phyloP scores from a whole-genome alignment of 495 filamentous ascomycete species.

The Neurospora sp. region DNA sequence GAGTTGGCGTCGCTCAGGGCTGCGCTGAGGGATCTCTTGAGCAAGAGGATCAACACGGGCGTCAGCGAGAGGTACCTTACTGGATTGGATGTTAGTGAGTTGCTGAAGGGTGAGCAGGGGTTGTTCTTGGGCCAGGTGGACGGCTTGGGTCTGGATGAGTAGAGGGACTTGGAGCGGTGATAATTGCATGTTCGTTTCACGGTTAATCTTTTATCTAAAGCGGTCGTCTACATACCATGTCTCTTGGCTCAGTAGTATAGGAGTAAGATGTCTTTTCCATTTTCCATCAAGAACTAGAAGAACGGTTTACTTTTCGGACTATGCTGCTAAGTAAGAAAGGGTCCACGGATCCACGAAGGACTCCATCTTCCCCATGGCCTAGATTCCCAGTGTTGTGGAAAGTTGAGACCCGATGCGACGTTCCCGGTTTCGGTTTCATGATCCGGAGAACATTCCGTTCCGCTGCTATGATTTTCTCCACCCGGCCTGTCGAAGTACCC shows the following conservation, averaged over 20 bases:
- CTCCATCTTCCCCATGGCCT: background rate
- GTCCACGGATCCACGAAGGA: background rate
- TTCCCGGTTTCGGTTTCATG: background rate
- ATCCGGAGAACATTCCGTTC: background rate
- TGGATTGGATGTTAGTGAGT: conserved; percentile 68
- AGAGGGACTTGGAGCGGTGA: background rate
- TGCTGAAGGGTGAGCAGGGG: conserved; percentile 51
- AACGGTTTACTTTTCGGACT: background rate
- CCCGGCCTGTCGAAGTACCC: background rate
- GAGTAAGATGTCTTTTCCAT: background rate
- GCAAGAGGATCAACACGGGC: conserved; percentile 74
- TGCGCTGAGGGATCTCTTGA: conserved; percentile 56
- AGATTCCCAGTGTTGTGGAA: background rate
- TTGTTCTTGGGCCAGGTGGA: conserved; percentile 33
- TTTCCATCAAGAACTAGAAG: background rate
- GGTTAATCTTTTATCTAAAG: background rate
- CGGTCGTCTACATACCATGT: background rate
- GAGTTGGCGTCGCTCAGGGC: conserved; percentile 54
- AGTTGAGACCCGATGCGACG: background rate
- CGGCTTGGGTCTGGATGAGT: conserved; percentile 28
- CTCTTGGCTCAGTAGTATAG: background rate
- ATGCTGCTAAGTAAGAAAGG: background rate
- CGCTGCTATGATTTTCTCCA: background rate
- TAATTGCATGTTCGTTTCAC: background rate
- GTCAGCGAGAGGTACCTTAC: conserved; percentile 88